phyloP scores from a whole-genome alignment of 306 rosid species.

The Sicyos baderoa region DNA sequence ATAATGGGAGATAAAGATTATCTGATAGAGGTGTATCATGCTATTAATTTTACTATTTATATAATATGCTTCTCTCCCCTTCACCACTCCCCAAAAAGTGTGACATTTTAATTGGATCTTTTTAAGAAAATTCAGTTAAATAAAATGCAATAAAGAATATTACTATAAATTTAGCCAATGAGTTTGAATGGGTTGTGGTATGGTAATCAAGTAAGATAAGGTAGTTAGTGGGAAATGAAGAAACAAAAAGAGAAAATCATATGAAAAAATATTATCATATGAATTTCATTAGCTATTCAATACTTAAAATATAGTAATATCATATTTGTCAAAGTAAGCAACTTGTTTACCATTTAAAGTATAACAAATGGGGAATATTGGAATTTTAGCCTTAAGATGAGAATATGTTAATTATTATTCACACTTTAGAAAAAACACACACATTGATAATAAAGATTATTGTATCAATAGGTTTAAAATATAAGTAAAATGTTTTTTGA shows the following conservation, averaged over 20 bases:
- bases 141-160: neutral
- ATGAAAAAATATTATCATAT: neutral
- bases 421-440: too few species aligned
- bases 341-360: too few species aligned
- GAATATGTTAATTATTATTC: too few species aligned
- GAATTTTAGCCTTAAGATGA: too few species aligned
- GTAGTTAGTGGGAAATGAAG: neutral
- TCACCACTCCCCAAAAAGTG: slow-evolving; percentile 16
- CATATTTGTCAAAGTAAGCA: too few species aligned
- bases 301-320: too few species aligned
- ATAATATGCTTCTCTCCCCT: neutral
- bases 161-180: neutral
- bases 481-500: too few species aligned
- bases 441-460: too few species aligned
- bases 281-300: too few species aligned
- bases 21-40: slow-evolving; percentile 8
- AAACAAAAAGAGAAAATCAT: neutral
- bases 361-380: too few species aligned
- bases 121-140: neutral
- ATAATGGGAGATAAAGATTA: slow-evolving; percentile 19
- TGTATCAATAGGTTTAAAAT: too few species aligned
- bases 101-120: neutral
- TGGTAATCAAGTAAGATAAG: neutral
- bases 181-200: neutral
- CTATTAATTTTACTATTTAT: slow-evolving; percentile 17